These are phyloP conservation scores for Nectriaceae sp. DNA, from an alignment of 2,329 filamentous ascomycete species.

Conservation along the genomic window DNA sequence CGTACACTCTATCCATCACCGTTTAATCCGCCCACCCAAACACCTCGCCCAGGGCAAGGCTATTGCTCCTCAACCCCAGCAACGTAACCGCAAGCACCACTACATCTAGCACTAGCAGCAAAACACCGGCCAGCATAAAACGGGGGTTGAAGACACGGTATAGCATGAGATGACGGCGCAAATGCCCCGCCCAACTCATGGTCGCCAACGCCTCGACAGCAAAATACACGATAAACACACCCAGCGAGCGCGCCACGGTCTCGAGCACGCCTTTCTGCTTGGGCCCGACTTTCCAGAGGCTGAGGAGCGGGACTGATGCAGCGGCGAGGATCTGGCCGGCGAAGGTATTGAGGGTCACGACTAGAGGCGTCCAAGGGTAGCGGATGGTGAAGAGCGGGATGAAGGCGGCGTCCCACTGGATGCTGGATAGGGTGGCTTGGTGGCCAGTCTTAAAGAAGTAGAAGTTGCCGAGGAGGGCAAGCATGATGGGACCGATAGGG, in stretches of 20 bases:
- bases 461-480: slow-evolving; percentile 88
- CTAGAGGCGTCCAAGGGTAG: slow-evolving; percentile 86
- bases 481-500: slow-evolving; percentile 78
- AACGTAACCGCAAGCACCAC: slow-evolving; percentile 72
- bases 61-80: slow-evolving; percentile 73
- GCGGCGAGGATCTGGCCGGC: slow-evolving; percentile 85
- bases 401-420: slow-evolving; percentile 97
- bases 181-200: slow-evolving; percentile 84
- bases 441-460: slow-evolving; percentile 99
- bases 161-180: slow-evolving; percentile 92
- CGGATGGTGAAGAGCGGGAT: slow-evolving; percentile 79
- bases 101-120: slow-evolving; percentile 76
- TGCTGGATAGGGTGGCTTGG: slow-evolving; percentile 81
- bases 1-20: background rate
- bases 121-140: slow-evolving; percentile 78
- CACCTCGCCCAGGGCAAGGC: slow-evolving; percentile 77
- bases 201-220: slow-evolving; percentile 82
- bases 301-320: slow-evolving; percentile 75
- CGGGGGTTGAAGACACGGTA: slow-evolving; percentile 91
- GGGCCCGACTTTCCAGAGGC: slow-evolving; percentile 86
- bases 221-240: slow-evolving; percentile 78
- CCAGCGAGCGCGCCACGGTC: slow-evolving; percentile 68
- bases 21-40: slow-evolving; percentile 74
- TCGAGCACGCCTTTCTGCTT: slow-evolving; percentile 70
- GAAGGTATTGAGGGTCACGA: slow-evolving; percentile 84